phyloP scores from a whole-genome alignment of 2,329 filamentous ascomycete species.

The Thelonectria olida region DNA sequence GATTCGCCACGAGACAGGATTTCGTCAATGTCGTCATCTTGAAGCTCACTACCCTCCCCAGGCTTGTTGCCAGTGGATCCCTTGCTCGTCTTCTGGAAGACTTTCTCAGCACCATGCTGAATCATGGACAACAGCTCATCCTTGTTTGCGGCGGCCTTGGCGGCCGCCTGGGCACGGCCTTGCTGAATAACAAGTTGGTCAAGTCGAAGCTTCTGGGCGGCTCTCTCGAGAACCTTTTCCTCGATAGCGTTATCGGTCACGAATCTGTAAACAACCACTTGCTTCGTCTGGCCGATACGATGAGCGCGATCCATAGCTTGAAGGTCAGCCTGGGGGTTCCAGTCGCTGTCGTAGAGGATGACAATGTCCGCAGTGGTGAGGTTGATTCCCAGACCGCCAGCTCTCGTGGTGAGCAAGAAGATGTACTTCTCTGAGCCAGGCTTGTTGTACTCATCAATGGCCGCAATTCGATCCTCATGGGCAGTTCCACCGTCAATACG shows the following conservation, averaged over 20 bases:
- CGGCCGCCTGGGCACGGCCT: conserved; percentile 88
- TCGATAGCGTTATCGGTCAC: conserved; percentile 98
- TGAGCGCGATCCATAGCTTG: conserved; percentile 99
- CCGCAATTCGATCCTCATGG: conserved; percentile 96
- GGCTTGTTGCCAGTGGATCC: conserved; percentile 69
- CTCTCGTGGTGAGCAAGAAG: conserved; percentile 93
- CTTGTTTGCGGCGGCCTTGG: conserved; percentile 92
- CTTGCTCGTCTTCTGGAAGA: conserved; percentile 88
- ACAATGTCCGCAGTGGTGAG: conserved; percentile 95
- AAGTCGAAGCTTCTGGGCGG: conserved; percentile 93
- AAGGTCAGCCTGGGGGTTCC: conserved; percentile 98
- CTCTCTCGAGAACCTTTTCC: conserved; percentile 96
- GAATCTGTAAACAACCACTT: conserved; percentile 95
- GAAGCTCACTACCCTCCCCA: conserved; percentile 69
- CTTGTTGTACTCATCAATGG: conserved; percentile 98
- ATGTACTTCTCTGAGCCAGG: conserved; percentile 95
- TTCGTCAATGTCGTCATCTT: conserved; percentile 88
- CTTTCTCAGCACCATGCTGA: conserved; percentile 95
- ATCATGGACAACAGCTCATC: conserved; percentile 98
- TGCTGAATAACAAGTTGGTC: conserved; percentile 99
- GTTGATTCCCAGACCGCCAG: conserved; percentile 96
- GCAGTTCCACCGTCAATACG: conserved; percentile 97
- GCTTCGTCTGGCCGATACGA: conserved; percentile 98
- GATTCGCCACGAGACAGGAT: conserved; percentile 89
- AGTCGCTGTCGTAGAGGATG: conserved; percentile 95